These are phyloP conservation scores for Lithohypha guttulata DNA, from an alignment of 2,329 filamentous ascomycete species.

Conservation along the genomic window DNA sequence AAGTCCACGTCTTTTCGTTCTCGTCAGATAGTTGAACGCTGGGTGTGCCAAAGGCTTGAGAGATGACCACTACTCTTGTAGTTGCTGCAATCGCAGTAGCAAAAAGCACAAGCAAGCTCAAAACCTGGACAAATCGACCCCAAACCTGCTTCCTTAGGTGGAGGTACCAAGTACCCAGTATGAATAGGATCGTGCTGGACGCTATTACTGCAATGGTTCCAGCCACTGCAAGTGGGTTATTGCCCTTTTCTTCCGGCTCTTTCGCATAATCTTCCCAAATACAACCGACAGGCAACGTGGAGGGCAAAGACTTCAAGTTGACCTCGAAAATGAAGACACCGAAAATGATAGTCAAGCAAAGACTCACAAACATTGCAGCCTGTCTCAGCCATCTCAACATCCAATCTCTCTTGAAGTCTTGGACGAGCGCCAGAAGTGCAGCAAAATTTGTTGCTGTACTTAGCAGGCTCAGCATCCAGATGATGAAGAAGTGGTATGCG, in stretches of 20 bases:
- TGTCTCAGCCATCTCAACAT: slow-evolving; percentile 1
- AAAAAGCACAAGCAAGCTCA: not conserved
- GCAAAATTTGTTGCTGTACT: not conserved
- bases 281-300: not conserved
- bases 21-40: not conserved
- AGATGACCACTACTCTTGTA: not conserved
- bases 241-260: not conserved
- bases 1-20: not conserved
- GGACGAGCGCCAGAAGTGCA: not conserved
- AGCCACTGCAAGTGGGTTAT: not conserved
- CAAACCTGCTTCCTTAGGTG: not conserved
- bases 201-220: slow-evolving; percentile 2
- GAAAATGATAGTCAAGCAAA: slow-evolving; percentile 2
- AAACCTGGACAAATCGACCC: not conserved
- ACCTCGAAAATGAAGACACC: not conserved
- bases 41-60: not conserved
- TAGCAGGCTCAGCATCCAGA: slow-evolving; percentile 1
- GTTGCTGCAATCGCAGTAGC: not conserved
- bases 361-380: slow-evolving; percentile 3
- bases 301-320: not conserved
- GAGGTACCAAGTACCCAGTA: slow-evolving; percentile 1
- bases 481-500: slow-evolving; percentile 1
- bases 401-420: slow-evolving; percentile 2
- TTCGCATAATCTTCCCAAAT: not conserved
- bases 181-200: not conserved